Base-by-base conservation (phyloP, 148 eudicot species). In the Rhododendron griersonianum region DNA sequence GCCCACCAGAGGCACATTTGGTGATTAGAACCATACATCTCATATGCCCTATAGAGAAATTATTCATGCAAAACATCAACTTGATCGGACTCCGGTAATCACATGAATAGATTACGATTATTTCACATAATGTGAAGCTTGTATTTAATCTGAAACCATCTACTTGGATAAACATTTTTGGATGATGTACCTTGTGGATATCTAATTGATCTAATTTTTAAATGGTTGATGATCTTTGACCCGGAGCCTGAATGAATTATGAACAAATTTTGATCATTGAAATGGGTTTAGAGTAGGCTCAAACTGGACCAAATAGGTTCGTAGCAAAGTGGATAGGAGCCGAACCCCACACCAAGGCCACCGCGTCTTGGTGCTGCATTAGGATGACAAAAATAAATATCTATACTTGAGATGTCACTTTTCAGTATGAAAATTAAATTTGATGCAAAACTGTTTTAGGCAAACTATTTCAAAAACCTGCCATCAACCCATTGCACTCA, bases 251-350 rank as follows among this genome's bases (percentile, higher is more conserved):
- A 16, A 55, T 21, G n/a, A 18, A 59, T 2, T 37, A 37, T 11
- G 4, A 59, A 61, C 25, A 11, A 61, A 21, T 61, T 5, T 5
- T 0, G 0, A 21, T 21, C 25, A 61, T 6, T 6, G 10, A 61
- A 18, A 61, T 18, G 18, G 18, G 18, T 61, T 61, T 7, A 0
- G 25, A 21, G 9, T 21, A 23, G 8, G 28, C 5, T 18, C 67
- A 61, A 21, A 19, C 10, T 61, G 28, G 28, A 21, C 28, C n/a
- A 7, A 61, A 61, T 6, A 5, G 10, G 67, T 19, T 61, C 2
- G 11, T 6, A 1, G 21, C 7, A 21, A 61, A 19, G 1, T 1
- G 1, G n/a, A 21, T 0, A 7, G 7, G 2, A 23, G 10, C 2
- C 11, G 10, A 61, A 61, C 25, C 21, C 2, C 11, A 21, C 69